Conservation (phyloP, 129 eudicot species). For the Arctium minus region DNA sequence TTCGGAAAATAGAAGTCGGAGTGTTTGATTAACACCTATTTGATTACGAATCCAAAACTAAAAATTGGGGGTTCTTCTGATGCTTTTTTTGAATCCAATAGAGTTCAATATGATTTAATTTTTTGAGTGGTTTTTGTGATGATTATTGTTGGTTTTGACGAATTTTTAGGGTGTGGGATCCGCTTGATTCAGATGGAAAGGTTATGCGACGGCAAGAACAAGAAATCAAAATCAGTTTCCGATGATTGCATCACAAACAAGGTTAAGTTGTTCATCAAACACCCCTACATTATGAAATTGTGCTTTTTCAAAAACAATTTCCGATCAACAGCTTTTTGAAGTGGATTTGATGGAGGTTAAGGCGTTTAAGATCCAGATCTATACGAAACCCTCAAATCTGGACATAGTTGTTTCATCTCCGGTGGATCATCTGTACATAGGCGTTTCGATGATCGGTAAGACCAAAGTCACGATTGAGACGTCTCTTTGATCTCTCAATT, state of each 20-base stretch:
- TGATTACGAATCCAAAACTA: neutral
- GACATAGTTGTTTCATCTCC: too few relatives aligned
- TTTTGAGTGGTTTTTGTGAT: neutral
- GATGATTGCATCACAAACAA: slow-evolving; percentile 43
- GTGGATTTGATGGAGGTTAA: too few relatives aligned
- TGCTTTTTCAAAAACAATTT: neutral
- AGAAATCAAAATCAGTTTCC: slow-evolving; percentile 31
- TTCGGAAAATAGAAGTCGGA: neutral
- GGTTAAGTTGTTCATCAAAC: slow-evolving; percentile 19
- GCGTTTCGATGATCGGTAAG: too few relatives aligned
- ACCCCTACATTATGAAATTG: neutral
- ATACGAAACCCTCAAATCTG: too few relatives aligned
- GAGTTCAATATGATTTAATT: neutral
- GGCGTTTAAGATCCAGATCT: too few relatives aligned
- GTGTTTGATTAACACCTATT: neutral
- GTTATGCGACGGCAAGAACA: slow-evolving; percentile 28
- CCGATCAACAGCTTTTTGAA: neutral
- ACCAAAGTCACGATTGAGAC: too few relatives aligned
- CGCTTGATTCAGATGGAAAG: slow-evolving; percentile 38
- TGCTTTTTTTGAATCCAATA: neutral
- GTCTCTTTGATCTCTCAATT: too few relatives aligned
- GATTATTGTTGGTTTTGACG: neutral
- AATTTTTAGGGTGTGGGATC: slow-evolving; percentile 46
- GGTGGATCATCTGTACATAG: too few relatives aligned
- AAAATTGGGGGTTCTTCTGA: neutral